A percentile compares a stretch with the other conserved stretches of the same genome.
These are phyloP conservation scores for Irpex rosettiformis DNA, from an alignment of 1,284 basidiomycete species.

Conservation along the genomic window DNA sequence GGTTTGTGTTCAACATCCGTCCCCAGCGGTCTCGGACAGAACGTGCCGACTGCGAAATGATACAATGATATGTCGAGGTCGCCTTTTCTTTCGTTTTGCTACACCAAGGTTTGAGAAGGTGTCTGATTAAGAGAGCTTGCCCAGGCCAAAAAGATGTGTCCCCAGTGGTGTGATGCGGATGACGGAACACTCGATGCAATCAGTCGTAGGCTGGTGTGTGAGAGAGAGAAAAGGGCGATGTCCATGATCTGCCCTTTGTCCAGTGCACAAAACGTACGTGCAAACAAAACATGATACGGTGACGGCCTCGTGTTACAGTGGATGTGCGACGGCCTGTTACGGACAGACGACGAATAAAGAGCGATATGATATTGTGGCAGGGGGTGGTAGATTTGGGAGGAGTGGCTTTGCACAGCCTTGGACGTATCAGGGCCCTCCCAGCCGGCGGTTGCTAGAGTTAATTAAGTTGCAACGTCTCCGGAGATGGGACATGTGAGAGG, in stretches of 20 bases:
- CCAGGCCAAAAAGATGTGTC: not conserved
- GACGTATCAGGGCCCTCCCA: no score
- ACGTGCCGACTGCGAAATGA: not conserved
- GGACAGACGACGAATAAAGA: not conserved
- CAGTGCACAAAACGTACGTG: not conserved
- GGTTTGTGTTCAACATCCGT: no score
- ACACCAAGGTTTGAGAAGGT: no score
- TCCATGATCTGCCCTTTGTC: not conserved
- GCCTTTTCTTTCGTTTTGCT: not conserved
- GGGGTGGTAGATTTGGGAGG: no score
- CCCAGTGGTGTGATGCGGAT: not conserved
- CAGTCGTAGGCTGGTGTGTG: not conserved
- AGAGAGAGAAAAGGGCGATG: no score
- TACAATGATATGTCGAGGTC: not conserved
- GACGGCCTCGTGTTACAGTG: not conserved
- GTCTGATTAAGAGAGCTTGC: not conserved
- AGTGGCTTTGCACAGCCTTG: not conserved
- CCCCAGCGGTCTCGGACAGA: not conserved
- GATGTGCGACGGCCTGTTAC: not conserved
- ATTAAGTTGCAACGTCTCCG: not conserved
- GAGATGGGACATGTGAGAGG: not conserved
- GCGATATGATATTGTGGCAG: no score
- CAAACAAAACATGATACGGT: not conserved
- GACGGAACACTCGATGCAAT: not conserved
- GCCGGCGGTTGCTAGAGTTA: not conserved